A percentile compares a stretch with the other conserved stretches of the same genome.
These are phyloP conservation scores for Chaetomiaceae sp. DNA, from an alignment of 2,329 filamentous ascomycete genomes.

Conservation along the genomic window DNA sequence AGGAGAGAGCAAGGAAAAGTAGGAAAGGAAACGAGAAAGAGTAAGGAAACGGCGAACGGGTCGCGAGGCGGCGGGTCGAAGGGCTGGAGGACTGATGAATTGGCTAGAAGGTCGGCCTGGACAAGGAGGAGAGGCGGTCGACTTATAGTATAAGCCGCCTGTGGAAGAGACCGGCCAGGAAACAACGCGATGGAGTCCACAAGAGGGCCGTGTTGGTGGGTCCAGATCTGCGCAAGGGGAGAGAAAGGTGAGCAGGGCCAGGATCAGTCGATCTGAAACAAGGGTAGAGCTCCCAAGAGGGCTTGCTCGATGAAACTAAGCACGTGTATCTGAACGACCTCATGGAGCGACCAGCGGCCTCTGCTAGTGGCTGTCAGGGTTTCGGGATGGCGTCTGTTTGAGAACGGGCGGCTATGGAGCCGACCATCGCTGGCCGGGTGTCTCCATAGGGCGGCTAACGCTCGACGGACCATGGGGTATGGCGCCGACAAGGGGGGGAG, in stretches of 20 bases:
- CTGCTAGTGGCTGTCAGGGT: constrained; percentile 46
- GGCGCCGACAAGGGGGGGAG: constrained; percentile 4
- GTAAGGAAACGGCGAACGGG: constrained; percentile 32
- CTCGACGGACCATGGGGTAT: constrained; percentile 20
- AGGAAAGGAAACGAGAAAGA: constrained; percentile 34
- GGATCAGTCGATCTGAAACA: constrained; percentile 30
- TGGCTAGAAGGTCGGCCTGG: constrained; percentile 29
- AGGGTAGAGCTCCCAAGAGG: constrained; percentile 28
- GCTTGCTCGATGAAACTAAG: constrained; percentile 44
- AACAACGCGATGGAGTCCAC: constrained; percentile 17
- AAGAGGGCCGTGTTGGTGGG: constrained; percentile 9
- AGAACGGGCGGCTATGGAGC: constrained; percentile 40
- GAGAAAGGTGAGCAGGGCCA: constrained; percentile 22
- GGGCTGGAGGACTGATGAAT: constrained; percentile 31
- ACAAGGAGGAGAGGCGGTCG: constrained; percentile 21
- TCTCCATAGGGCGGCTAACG: constrained; percentile 31
- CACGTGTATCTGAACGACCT: constrained; percentile 44
- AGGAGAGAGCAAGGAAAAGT: constrained; percentile 27
- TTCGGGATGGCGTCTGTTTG: constrained; percentile 43
- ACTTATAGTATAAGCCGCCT: constrained; percentile 25
- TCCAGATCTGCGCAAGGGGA: constrained; percentile 5
- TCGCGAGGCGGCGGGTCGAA: constrained; percentile 21
- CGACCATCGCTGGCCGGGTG: constrained; percentile 23
- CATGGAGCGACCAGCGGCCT: constrained; percentile 35
- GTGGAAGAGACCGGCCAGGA: constrained; percentile 15